Conservation (phyloP, 495 filamentous ascomycete species). For the Penicillium antarcticum region DNA sequence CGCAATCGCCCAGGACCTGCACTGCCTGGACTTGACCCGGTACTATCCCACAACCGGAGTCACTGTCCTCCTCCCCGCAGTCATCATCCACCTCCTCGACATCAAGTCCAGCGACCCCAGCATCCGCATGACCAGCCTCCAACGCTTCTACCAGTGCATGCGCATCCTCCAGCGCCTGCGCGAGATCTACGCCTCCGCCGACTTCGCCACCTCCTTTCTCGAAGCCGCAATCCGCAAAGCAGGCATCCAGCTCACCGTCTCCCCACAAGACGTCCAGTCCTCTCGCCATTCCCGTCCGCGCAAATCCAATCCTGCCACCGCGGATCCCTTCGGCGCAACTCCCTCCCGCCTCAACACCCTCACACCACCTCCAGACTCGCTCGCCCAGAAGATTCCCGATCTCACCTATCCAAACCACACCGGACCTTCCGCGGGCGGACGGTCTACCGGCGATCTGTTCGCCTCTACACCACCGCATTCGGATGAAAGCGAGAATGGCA, state of each 20-base stretch:
- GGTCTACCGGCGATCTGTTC: slow-evolving; percentile 24
- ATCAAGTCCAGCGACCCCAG: slow-evolving; percentile 74
- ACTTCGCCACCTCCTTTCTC: slow-evolving; percentile 81
- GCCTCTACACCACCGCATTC: slow-evolving; percentile 44
- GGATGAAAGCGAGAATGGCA: slow-evolving; percentile 45
- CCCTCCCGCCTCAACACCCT: slow-evolving; percentile 30
- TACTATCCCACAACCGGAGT: slow-evolving; percentile 86
- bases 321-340: slow-evolving; percentile 15
- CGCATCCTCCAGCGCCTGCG: slow-evolving; percentile 74
- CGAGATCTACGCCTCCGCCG: slow-evolving; percentile 81
- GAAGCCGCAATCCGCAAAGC: slow-evolving; percentile 81
- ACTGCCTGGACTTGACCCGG: slow-evolving; percentile 62
- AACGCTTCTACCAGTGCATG: slow-evolving; percentile 84
- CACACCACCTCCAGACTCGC: slow-evolving; percentile 44
- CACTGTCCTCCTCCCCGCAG: slow-evolving; percentile 82
- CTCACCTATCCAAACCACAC: slow-evolving; percentile 36
- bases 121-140: slow-evolving; percentile 62
- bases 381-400: slow-evolving; percentile 43
- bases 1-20: slow-evolving; percentile 68
- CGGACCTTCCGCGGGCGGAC: slow-evolving; percentile 14
- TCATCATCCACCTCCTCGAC: slow-evolving; percentile 87
- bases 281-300: slow-evolving; percentile 5
- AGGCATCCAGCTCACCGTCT: slow-evolving; percentile 53
- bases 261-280: slow-evolving; percentile 39
- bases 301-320: slow-evolving; percentile 7